These are phyloP conservation scores for Ogataea zsoltii DNA, from an alignment of 805 yeast genomes.

Conservation along the genomic window DNA sequence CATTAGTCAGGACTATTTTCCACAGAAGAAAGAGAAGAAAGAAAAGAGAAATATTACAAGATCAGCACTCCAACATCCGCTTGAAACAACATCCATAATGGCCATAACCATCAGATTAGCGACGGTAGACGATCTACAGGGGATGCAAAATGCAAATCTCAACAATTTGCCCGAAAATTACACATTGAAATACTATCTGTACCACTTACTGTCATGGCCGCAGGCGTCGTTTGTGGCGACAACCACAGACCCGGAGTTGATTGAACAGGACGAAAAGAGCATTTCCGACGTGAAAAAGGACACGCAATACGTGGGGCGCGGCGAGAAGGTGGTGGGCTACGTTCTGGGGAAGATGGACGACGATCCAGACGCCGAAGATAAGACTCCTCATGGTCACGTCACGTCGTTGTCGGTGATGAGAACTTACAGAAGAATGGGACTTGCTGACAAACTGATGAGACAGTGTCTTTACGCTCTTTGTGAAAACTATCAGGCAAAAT, in stretches of 20 bases:
- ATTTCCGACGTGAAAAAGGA: slow-evolving; percentile 25
- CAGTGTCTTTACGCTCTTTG: slow-evolving; percentile 73
- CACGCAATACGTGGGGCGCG: slow-evolving; percentile 56
- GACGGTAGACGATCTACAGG: slow-evolving; percentile 80
- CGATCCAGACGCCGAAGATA: slow-evolving; percentile 65
- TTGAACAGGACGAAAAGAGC: slow-evolving; percentile 24
- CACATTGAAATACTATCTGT: slow-evolving; percentile 87
- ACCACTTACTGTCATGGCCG: slow-evolving; percentile 95
- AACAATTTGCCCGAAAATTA: slow-evolving; percentile 95
- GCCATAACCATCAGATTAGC: slow-evolving; percentile 89
- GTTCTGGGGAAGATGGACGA: slow-evolving; percentile 97
- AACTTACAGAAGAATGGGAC: slow-evolving; percentile 91
- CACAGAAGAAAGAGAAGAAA: not conserved
- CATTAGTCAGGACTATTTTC: not conserved
- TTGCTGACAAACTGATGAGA: slow-evolving; percentile 89
- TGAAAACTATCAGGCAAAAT: slow-evolving; percentile 78
- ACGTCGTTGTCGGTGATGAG: slow-evolving; percentile 95
- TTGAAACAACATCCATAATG: slow-evolving; percentile 41
- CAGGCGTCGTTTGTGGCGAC: slow-evolving; percentile 96
- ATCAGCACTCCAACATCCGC: not conserved
- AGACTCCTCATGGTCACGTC: slow-evolving; percentile 85
- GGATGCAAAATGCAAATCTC: slow-evolving; percentile 93
- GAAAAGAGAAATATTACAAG: not conserved
- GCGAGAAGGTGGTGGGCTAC: slow-evolving; percentile 91
- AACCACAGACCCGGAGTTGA: slow-evolving; percentile 54